phyloP scores from a whole-genome alignment of 1,284 basidiomycete genomes.

The Trichosporon inkin region DNA sequence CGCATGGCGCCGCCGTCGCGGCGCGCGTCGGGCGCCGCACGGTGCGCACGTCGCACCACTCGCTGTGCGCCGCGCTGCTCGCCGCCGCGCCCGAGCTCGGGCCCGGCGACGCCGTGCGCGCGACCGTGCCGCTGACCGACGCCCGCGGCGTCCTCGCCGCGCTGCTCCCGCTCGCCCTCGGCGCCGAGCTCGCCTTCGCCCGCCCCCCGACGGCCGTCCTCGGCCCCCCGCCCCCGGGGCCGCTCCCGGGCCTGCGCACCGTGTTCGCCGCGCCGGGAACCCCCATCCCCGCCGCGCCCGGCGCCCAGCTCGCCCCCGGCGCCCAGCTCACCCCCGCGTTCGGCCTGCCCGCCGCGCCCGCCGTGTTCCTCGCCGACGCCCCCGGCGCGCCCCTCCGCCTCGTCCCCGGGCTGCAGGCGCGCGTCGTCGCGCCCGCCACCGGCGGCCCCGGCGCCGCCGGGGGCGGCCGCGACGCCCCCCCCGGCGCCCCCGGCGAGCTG shows the following conservation, averaged over 20 bases:
- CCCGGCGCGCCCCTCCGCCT: slow-evolving; percentile 40
- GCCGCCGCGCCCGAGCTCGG: not conserved
- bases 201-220: too few relatives aligned
- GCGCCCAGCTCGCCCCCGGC: too few relatives aligned
- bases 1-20: too few relatives aligned
- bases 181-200: not conserved
- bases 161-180: not conserved
- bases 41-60: not conserved
- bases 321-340: too few relatives aligned
- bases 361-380: not conserved
- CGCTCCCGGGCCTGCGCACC: too few relatives aligned
- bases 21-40: too few relatives aligned
- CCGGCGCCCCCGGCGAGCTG: slow-evolving; percentile 67
- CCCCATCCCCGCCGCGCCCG: not conserved
- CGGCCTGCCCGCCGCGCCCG: not conserved
- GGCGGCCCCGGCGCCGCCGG: too few relatives aligned
- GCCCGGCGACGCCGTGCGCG: not conserved
- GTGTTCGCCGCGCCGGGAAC: too few relatives aligned
- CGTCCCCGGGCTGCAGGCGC: slow-evolving; percentile 70
- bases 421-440: too few relatives aligned
- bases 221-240: too few relatives aligned
- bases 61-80: not conserved
- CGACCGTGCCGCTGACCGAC: not conserved
- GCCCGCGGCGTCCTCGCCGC: not conserved
- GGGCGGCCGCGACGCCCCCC: slow-evolving; percentile 50